A percentile compares a stretch with the other conserved stretches of the same genome.
These are phyloP conservation scores for Ustilago cynodontis DNA, from an alignment of 1,284 basidiomycete genomes.

Conservation along the genomic window DNA sequence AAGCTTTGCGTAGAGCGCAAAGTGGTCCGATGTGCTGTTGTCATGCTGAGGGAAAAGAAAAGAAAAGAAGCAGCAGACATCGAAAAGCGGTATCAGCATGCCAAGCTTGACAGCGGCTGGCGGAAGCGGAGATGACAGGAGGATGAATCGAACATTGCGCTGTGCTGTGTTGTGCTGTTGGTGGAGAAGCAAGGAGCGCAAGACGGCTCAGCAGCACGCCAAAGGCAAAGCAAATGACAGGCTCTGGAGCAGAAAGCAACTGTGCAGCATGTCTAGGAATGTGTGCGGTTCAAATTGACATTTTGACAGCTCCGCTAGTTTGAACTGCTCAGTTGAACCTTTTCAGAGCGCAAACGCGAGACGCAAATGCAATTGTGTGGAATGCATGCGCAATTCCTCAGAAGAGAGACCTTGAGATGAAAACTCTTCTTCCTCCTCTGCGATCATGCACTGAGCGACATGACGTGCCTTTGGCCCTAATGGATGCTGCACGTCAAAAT, in stretches of 20 bases:
- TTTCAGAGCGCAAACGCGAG: background rate
- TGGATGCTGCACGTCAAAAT: constrained; percentile 40
- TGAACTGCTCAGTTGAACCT: background rate
- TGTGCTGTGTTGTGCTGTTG: background rate
- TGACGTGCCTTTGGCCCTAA: constrained; percentile 7
- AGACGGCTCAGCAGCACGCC: constrained; percentile 3
- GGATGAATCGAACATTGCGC: background rate
- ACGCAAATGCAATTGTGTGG: constrained; percentile 24
- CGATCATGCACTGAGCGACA: background rate
- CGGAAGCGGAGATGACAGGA: background rate
- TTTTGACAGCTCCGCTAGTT: constrained; percentile 1
- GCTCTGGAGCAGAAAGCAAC: background rate
- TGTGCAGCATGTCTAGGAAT: constrained; percentile 20
- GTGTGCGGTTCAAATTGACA: constrained; percentile 9
- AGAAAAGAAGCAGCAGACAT: background rate
- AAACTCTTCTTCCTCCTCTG: background rate
- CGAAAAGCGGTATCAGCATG: constrained; percentile 3
- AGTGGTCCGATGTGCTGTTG: background rate
- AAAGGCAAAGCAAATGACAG: constrained; percentile 1
- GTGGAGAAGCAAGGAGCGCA: background rate
- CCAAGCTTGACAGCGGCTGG: constrained; percentile 21
- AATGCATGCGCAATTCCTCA: constrained; percentile 26
- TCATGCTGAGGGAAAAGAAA: background rate
- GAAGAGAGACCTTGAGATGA: background rate
- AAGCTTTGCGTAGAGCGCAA: background rate